Evolutionary conservation across 23 red algal genomes (phyloP), one percentile per base, ranked within the genome.

Genomic region (Gracilaria gracilis): DNA sequence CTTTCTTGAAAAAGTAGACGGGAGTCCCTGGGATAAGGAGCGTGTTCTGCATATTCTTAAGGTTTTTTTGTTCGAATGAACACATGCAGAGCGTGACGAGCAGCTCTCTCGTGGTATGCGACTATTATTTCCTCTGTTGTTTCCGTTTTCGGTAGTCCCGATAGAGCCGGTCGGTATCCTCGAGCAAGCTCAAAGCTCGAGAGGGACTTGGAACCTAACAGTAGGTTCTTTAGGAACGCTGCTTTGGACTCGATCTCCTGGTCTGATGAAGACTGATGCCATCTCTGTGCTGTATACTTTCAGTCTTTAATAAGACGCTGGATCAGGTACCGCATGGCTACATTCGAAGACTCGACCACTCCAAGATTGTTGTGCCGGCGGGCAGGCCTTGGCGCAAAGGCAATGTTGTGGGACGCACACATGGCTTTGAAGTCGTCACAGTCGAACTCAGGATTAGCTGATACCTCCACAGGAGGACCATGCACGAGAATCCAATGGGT

Each of bases 141-240:
- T 19, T 55, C 17, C 9, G 51, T 19, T 19, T 55, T 55, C 1
- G 51, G 51, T 9, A 55, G 51, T 1, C 51, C 51, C 1, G 3
- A 55, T 15, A 62, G 23, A 4, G 59, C 59, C n/a, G 59, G 59
- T 29, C 59, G 59, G 57, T 84, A 84, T 11, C 80, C 80, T 44
- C 49, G 57, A 3, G 80, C 57, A 3, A 84, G 50, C 39, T 84
- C 80, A 31, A 84, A 83, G 57, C 54, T 84, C 15, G 17, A 39
- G 25, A 84, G 19, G 5, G 21, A 9, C 29, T 20, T 36, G 4
- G 29, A 62, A 8, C 15, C 53, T 5, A 42, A 36, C 0, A 84
- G 53, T 35, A 84, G 20, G 28, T 65, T 84, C 25, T 61, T 84
- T 1, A 84, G 54, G 9, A 64, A 64, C 0, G 20, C 57, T 1